These are phyloP conservation scores for Teunomyces panamensis DNA, from an alignment of 805 yeast species.

Conservation along the genomic window DNA sequence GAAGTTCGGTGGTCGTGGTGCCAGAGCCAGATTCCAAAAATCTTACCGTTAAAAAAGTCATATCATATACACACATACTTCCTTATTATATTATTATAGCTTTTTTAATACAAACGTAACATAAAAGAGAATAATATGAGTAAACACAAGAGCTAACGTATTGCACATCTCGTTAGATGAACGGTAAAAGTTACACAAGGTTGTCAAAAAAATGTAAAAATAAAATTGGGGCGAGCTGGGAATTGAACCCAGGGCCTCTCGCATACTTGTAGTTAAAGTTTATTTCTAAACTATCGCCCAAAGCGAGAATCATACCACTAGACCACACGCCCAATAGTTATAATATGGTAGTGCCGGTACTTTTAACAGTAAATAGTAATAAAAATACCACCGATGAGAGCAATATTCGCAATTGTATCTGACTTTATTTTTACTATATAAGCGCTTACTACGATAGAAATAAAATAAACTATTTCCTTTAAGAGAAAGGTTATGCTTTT, in stretches of 20 bases:
- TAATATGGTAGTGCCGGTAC: neutral
- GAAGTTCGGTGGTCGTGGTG: conserved; percentile 99
- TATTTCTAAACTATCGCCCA: conserved; percentile 14
- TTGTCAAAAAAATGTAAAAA: neutral
- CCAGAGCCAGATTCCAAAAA: conserved; percentile 99
- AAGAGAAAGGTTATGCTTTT: neutral
- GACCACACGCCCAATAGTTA: conserved; percentile 23
- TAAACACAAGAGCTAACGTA: neutral
- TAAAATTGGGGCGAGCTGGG: conserved; percentile 44
- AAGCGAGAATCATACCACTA: conserved; percentile 35
- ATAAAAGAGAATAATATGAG: neutral
- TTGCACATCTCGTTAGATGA: neutral
- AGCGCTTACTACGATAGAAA: too few species aligned
- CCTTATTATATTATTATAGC: conserved; percentile 6
- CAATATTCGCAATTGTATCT: too few species aligned
- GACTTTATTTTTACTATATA: neutral
- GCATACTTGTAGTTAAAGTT: conserved; percentile 26
- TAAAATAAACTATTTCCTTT: neutral
- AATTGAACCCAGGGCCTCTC: conserved; percentile 65
- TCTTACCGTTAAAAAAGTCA: conserved; percentile 85
- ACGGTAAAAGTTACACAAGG: neutral
- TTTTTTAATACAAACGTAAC: conserved; percentile 8
- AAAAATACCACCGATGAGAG: too few species aligned
- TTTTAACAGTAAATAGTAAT: neutral
- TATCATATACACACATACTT: conserved; percentile 14